Conservation (phyloP, 164 flowering plant genomes). For the Vitis riparia region DNA sequence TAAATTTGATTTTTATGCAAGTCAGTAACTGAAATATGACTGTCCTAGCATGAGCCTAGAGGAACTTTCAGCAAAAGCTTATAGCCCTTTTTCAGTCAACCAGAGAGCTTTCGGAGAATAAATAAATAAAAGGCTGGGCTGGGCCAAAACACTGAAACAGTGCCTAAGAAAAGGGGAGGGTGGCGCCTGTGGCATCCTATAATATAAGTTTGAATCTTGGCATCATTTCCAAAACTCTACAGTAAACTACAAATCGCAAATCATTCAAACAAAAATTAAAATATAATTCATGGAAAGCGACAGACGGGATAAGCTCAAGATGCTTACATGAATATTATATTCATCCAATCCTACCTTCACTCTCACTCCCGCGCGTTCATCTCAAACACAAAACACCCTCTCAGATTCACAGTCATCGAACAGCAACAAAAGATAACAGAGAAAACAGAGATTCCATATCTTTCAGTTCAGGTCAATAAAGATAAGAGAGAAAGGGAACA, state of each 20-base stretch:
- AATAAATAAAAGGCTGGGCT: too few species aligned
- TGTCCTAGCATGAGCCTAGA: too few species aligned
- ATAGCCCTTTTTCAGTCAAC: too few species aligned
- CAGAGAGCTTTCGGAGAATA: too few species aligned
- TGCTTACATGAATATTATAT: not conserved
- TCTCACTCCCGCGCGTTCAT: constrained; percentile 1
- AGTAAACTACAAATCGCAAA: not conserved
- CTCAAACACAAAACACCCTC: not conserved
- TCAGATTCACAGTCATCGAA: not conserved
- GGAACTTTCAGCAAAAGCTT: too few species aligned
- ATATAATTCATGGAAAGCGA: constrained; percentile 4
- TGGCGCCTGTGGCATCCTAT: constrained; percentile 14
- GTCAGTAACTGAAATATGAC: too few species aligned
- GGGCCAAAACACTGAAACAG: too few species aligned
- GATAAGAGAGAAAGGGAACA: too few species aligned
- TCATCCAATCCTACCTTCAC: not conserved
- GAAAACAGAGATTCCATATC: constrained; percentile 1
- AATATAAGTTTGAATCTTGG: constrained; percentile 9
- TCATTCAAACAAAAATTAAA: not conserved
- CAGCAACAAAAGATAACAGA: not conserved
- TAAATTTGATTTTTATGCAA: too few species aligned
- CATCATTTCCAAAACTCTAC: constrained; percentile 35
- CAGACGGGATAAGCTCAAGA: constrained; percentile 6
- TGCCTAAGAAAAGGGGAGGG: not conserved
- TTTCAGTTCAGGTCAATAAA: not conserved